Evolutionary conservation across 2,329 filamentous ascomycete species (phyloP).

Genomic region (Dendryphion nanum): DNA sequence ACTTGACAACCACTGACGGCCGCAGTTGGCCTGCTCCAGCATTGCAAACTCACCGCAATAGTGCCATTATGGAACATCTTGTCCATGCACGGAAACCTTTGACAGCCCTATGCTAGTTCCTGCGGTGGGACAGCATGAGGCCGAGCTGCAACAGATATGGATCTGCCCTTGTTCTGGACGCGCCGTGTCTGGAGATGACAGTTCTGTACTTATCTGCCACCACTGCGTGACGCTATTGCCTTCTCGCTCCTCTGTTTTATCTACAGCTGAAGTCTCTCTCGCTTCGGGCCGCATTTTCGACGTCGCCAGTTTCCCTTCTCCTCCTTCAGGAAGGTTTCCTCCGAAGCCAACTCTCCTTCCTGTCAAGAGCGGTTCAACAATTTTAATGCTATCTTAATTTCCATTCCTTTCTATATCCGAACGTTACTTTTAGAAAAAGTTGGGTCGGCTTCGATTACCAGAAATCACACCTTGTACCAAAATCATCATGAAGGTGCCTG

Average conservation of each 20-base stretch:
- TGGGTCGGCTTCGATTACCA: too few species aligned
- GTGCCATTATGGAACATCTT: conserved; percentile 14
- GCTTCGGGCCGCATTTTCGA: neutral
- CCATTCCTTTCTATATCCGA: too few species aligned
- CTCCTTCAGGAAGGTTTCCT: neutral
- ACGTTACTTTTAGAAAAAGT: too few species aligned
- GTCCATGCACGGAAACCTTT: conserved; percentile 15
- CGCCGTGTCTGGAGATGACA: conserved; percentile 20
- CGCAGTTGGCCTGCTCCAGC: conserved; percentile 12
- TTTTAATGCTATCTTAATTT: too few species aligned
- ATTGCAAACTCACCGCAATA: conserved; percentile 15
- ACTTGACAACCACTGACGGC: conserved; percentile 18
- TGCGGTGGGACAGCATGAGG: conserved; percentile 30
- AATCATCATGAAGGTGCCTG: conserved; percentile 9
- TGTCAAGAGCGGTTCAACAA: too few species aligned
- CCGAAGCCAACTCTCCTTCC: neutral
- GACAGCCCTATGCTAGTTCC: conserved; percentile 15
- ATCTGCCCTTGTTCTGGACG: conserved; percentile 8
- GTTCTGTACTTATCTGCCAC: conserved; percentile 19
- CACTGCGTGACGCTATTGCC: conserved; percentile 15
- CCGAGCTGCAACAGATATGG: conserved; percentile 11
- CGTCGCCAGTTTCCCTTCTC: neutral
- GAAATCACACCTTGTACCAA: neutral
- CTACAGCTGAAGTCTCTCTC: neutral
- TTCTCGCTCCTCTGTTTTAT: conserved; percentile 4